Evolutionary conservation across 805 yeast genomes (phyloP), one percentile per base, ranked within the genome.

Genomic region (Saccharomycopsis amapae): DNA sequence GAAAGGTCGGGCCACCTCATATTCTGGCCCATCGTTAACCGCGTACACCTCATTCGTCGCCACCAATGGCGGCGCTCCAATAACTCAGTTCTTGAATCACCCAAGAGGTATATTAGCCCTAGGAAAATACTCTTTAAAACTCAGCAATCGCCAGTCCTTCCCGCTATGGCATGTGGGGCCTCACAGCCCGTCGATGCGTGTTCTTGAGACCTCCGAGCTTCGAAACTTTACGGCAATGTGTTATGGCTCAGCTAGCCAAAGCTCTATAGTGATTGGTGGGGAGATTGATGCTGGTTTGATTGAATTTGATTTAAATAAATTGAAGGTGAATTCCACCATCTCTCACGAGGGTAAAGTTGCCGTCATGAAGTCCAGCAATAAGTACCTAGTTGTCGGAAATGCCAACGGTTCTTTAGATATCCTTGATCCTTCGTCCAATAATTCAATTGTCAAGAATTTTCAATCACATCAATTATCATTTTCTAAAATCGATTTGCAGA

Each of bases 11-110:
- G 56, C 71, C 0, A 62, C 68, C 3, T 65, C 73, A 1, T 69
- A 59, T 41, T 19, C 50, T 31, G 42, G 46, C 5, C 30, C 49
- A 17, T 15, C 34, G 10, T 37, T 52, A n/a, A 42, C 66, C 4
- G 72, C 80, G 2, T 85, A 83, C 56, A 72, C 81, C 3, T 65
- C 83, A 26, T 76, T 75, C 47, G 81, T 78, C 0, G 83, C 78
- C 43, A 56, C 63, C 22, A 6, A 13, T 12, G 61, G 62, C 42
- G 57, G 62, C 2, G 56, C 66, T 0, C 66, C 78, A 0, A 74
- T 81, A 1, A 58, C 63, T 18, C 80, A 78, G 55, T 60, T 83
- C 10, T 56, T 80, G 37, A 64, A 76, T 20, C 74, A 78, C 52
- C 24, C 45, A 23, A 69, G 71, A 42, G 85, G 84, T n/a, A 62